These are phyloP conservation scores for Cyclotella choctawhatcheeana DNA, from an alignment of 108 stramenopile species.

Conservation along the genomic window DNA sequence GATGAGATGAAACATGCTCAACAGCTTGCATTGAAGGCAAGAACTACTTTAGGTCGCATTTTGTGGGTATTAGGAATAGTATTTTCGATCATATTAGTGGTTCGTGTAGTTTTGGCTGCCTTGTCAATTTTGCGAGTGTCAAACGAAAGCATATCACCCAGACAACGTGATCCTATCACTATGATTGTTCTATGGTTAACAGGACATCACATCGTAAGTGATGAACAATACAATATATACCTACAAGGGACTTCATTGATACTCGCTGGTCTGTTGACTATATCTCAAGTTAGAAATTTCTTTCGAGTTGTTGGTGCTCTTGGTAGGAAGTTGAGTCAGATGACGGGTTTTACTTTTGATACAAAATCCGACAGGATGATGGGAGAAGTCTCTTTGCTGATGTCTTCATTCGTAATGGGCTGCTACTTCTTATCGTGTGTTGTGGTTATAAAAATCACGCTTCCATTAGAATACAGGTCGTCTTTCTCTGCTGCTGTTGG, in stretches of 20 bases:
- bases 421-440: conserved; percentile 80
- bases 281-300: conserved; percentile 72
- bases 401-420: conserved; percentile 48
- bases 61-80: conserved; percentile 57
- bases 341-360: conserved; percentile 11
- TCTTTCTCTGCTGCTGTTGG: conserved; percentile 67
- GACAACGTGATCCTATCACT: conserved; percentile 61
- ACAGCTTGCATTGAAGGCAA: conserved; percentile 54
- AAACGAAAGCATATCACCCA: background rate
- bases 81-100: conserved; percentile 68
- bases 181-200: conserved; percentile 62
- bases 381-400: conserved; percentile 9
- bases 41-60: conserved; percentile 61
- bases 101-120: conserved; percentile 60
- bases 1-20: conserved; percentile 72
- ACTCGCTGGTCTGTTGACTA: conserved; percentile 68
- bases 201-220: conserved; percentile 66
- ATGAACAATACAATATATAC: conserved; percentile 55
- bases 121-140: conserved; percentile 33
- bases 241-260: conserved; percentile 68
- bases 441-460: conserved; percentile 70
- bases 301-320: conserved; percentile 59
- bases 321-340: conserved; percentile 51
- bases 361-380: background rate
- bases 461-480: conserved; percentile 62